These are phyloP conservation scores for Rhizoclosmatium sp. DNA, from an alignment of 192 early-diverging fungal genomes.

Conservation along the genomic window DNA sequence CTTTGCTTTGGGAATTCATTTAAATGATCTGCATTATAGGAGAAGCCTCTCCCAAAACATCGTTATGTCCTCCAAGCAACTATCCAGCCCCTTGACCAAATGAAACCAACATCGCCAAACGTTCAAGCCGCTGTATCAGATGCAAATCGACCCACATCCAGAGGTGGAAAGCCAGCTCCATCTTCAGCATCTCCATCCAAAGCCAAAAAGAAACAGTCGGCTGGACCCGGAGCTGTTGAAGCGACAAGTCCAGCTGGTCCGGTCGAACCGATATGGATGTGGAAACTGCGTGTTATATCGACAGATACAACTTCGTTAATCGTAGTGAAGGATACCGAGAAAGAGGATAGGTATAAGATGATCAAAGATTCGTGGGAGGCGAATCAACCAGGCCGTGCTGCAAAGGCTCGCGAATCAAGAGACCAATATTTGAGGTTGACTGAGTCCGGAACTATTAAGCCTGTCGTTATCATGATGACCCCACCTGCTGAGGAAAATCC, in stretches of 20 bases:
- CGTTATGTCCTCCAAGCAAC: conserved; percentile 41
- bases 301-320: conserved; percentile 53
- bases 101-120: conserved; percentile 22
- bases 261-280: conserved; percentile 24
- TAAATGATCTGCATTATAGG: not conserved
- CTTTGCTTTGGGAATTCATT: not conserved
- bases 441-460: conserved; percentile 52
- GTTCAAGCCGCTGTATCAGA: not conserved
- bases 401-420: conserved; percentile 58
- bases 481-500: conserved; percentile 14
- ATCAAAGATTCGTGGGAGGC: conserved; percentile 70
- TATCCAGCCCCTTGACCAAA: conserved; percentile 10
- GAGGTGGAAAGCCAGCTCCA: not conserved
- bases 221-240: not conserved
- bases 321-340: conserved; percentile 67
- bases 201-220: conserved; percentile 20
- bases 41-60: conserved; percentile 17
- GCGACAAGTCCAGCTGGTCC: conserved; percentile 6
- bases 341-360: conserved; percentile 63
- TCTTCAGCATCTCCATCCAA: conserved; percentile 21
- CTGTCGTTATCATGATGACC: conserved; percentile 44
- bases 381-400: conserved; percentile 54
- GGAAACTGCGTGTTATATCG: conserved; percentile 59
- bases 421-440: conserved; percentile 57
- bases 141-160: not conserved